These are phyloP conservation scores for Yamadazyma kanchanaburiensis DNA, from an alignment of 1,139 yeast genomes.

Conservation along the genomic window DNA sequence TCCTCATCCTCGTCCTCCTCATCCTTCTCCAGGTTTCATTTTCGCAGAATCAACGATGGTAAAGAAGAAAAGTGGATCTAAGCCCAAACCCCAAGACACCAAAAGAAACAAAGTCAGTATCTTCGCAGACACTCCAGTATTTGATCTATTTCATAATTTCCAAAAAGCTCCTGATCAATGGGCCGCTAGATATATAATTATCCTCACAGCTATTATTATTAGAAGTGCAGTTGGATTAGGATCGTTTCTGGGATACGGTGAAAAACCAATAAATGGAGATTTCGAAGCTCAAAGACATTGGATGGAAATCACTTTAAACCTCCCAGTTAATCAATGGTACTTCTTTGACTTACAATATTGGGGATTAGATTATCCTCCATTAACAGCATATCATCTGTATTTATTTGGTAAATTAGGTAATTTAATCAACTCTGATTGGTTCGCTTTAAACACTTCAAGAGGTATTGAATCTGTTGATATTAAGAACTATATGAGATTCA, in stretches of 20 bases:
- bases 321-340: conserved; percentile 82
- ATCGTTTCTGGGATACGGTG: conserved; percentile 68
- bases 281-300: conserved; percentile 98
- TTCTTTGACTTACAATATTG: conserved; percentile 86
- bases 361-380: conserved; percentile 97
- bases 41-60: too few relatives aligned
- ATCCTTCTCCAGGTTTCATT: too few relatives aligned
- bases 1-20: too few relatives aligned
- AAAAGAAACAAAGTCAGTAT: conserved; percentile 17
- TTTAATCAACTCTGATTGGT: conserved; percentile 67
- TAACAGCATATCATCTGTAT: conserved; percentile 93
- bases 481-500: conserved; percentile 79
- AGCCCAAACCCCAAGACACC: too few relatives aligned
- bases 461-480: conserved; percentile 68
- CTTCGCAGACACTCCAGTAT: conserved; percentile 31
- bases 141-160: conserved; percentile 38
- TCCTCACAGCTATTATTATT: conserved; percentile 70
- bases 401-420: conserved; percentile 71
- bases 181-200: conserved; percentile 78
- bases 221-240: conserved; percentile 89
- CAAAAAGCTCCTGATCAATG: conserved; percentile 77
- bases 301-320: conserved; percentile 83
- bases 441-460: conserved; percentile 65
- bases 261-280: conserved; percentile 86
- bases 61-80: too few relatives aligned